phyloP scores from a whole-genome alignment of 169 alveolate species.

The Babesia gibsoni region DNA sequence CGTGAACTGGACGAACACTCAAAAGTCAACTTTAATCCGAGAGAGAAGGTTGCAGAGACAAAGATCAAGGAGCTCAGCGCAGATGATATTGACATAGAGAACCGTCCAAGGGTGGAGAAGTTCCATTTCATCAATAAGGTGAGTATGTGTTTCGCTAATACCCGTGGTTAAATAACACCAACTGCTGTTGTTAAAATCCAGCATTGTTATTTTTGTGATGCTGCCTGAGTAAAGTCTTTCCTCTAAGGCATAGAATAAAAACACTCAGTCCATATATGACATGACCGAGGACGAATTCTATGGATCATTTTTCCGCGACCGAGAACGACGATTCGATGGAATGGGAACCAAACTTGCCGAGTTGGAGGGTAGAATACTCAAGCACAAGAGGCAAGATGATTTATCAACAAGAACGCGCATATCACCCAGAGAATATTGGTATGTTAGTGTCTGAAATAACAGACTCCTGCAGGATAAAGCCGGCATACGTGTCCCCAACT shows the following conservation, averaged over 20 bases:
- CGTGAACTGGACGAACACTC: constrained; percentile 17
- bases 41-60: background rate
- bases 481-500: constrained; percentile 46
- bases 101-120: constrained; percentile 7
- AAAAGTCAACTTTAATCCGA: constrained; percentile 8
- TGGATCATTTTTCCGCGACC: constrained; percentile 45
- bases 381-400: background rate
- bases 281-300: constrained; percentile 59
- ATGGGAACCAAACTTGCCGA: constrained; percentile 10
- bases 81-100: constrained; percentile 15
- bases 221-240: too few relatives aligned
- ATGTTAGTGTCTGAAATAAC: background rate
- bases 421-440: constrained; percentile 57
- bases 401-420: constrained; percentile 17
- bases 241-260: too few relatives aligned
- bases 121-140: constrained; percentile 31
- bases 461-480: constrained; percentile 31
- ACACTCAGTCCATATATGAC: constrained; percentile 54
- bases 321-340: constrained; percentile 55
- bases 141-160: background rate
- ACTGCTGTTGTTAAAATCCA: too few relatives aligned
- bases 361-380: constrained; percentile 19
- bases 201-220: too few relatives aligned
- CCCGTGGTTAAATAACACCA: too few relatives aligned
- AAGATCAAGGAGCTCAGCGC: background rate